Base-by-base conservation (phyloP, 2,329 filamentous ascomycete species). In the Botrytis medusae region DNA sequence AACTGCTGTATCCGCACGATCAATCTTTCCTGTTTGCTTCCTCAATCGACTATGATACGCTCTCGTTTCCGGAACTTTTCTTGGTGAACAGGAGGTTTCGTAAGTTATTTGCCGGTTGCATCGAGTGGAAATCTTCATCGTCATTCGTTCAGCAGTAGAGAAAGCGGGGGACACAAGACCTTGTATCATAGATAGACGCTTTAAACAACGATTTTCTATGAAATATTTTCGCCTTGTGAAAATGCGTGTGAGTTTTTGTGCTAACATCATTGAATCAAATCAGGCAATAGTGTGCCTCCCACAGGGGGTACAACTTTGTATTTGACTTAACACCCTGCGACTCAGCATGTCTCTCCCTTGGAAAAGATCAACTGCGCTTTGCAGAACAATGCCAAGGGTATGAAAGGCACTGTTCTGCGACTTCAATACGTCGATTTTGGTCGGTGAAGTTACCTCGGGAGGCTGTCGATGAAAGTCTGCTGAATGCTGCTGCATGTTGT, bases 111-210 rank as follows among this genome's bases (percentile, higher is more conserved):
- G 40, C 29, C 22, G 44, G n/a, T 62, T n/a, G 54, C 18, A 25
- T 70, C 14, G 9, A 40, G 29, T 37, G 37, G 51, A 22, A 16
- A 9, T 32, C 32, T 22, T 70, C 34, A 22, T 70, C 40, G 29
- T 46, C 54, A 29, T 44, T 62, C 12, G 54, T 42, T 34, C 20
- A 62, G 20, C 54, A 46, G 40, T 46, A 8, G 5, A 16, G 46
- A 70, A n/a, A 37, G n/a, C 10, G 37, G 68, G 10, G 37, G 68
- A 61, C 8, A 34, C 14, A 25, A n/a, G 22, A 34, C 20, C 44
- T 46, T n/a, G 54, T 69, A 61, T 46, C 68, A 62, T 70, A 70
- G 67, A 69, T 59, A 59, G 18, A 44, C 46, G 54, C 68, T 25
- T n/a, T 18, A 29, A 37, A 70, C 46, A 22, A 70, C 40, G 62